Evolutionary conservation across 345 rosid species (phyloP), one percentile per base, ranked within the genome.

Genomic region (Salix brachista): DNA sequence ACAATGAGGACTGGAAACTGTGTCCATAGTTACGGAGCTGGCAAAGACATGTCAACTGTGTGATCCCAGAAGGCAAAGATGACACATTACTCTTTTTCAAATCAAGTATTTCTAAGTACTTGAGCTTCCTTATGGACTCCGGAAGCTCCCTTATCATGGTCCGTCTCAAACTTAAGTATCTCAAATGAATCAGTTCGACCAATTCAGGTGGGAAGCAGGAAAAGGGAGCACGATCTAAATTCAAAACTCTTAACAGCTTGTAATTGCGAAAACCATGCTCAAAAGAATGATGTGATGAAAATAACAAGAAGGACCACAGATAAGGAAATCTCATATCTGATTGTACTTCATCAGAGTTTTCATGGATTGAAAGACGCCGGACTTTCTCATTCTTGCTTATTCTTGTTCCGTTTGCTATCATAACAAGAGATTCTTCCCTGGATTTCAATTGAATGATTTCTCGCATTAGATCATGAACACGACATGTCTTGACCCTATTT

Each of bases 391-490:
- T 71, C 16, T 10, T 21, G 65, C 19, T 18, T 28, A 19, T 18
- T 34, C 7, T 71, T 32, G 1, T 16, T 56, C 54, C 46, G 8
- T 36, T 36, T 1, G 39, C 44, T 14, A 71, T 54, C 65, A 71
- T 21, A 14, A 56, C 75, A 17, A 56, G 18, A 7, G 66, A 71
- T 56, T 71, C 75, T 34, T 75, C 78, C 64, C 4, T 50, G 9
- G 78, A 48, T 67, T 66, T 75, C 44, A 23, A 12, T 34, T 5
- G 36, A 67, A 75, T 66, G 21, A 75, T 7, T 14, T 75, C 78
- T 46, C 78, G 48, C 65, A 75, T 67, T 0, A 75, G 23, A 67
- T 66, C 78, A 66, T 75, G 78, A 30, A 75, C 65, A 30, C 72
- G 72, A 67, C 54, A 36, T 5, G 4, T 68, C 37, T n/a, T 36